Evolutionary conservation across 1,139 yeast species (phyloP), one percentile per base, ranked within the genome.

Genomic region (Wickerhamiella infanticola): DNA sequence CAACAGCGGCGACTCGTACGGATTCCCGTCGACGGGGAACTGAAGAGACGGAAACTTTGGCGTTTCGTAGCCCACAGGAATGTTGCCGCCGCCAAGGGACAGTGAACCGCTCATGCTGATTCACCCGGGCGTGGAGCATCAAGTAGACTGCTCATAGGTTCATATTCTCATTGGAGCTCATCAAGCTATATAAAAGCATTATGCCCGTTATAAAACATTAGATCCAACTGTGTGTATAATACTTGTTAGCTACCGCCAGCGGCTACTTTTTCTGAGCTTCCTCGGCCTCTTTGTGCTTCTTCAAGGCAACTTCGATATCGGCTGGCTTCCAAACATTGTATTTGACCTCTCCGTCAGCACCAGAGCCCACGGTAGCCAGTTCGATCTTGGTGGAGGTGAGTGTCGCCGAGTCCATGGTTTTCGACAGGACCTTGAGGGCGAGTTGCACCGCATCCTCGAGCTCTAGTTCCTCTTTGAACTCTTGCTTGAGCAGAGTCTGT

Each of bases 401-500:
- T 47, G 84, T 78, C 40, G 94, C 77, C 47, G 84, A 74, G 64
- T 93, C 99, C 73, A 93, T 86, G 9, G 98, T 93, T 69, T 93
- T 93, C 46, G 93, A 79, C 53, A 93, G 74, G 39, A 93, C 94
- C 66, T 86, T 86, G 59, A 90, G 72, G 5, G 97, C 97, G 61
- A 90, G 70, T 54, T 80, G 85, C 51, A 85, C 75, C 3, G 95
- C 96, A 45, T 81, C 93, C 50, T 79, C 75, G 55, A 93, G 69
- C 23, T 73, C 65, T 58, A 85, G 64, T 48, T 81, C 93, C 55
- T 84, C 93, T 60, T 82, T 85, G 68, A 83, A 93, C 59, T 93
- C 98, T 67, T 88, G 94, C 66, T 90, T 93, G 60, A 93, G 72
- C 53, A 93, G 69, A 1, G 98, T 88, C 67, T 93, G 98, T 2